Conservation (phyloP, 768 basidiomycete genomes). For the Pleurotus tuoliensis region DNA sequence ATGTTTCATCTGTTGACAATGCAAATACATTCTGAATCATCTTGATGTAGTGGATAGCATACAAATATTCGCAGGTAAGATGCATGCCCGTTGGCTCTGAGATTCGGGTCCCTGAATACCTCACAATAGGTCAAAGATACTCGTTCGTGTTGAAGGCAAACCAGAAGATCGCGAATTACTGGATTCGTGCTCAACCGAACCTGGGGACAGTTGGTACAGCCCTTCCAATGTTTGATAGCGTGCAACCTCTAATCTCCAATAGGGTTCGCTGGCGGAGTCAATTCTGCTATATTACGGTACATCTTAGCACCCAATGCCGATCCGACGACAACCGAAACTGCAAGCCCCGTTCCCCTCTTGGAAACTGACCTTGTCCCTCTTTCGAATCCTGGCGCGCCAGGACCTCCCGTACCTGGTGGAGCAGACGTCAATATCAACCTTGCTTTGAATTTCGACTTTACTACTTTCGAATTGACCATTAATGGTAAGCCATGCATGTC, state of each 20-base stretch:
- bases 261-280: slow-evolving; percentile 28
- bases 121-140: slow-evolving; percentile 32
- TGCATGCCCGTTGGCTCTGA: background rate
- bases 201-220: background rate
- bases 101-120: too few relatives aligned
- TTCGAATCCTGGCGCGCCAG: slow-evolving; percentile 25
- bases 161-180: slow-evolving; percentile 39
- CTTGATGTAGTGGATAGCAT: slow-evolving; percentile 30
- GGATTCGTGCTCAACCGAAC: slow-evolving; percentile 30
- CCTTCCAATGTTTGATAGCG: slow-evolving; percentile 15
- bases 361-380: slow-evolving; percentile 28
- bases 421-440: slow-evolving; percentile 33
- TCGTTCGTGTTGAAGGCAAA: slow-evolving; percentile 36
- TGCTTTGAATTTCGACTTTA: slow-evolving; percentile 13
- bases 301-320: slow-evolving; percentile 23
- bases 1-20: slow-evolving; percentile 13
- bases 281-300: slow-evolving; percentile 41
- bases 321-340: slow-evolving; percentile 20
- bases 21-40: too few relatives aligned
- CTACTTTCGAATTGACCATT: slow-evolving; percentile 23
- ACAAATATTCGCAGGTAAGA: slow-evolving; percentile 34
- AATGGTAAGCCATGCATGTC: background rate
- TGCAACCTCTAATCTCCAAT: slow-evolving; percentile 7
- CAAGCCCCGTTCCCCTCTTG: slow-evolving; percentile 17
- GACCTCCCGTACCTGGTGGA: slow-evolving; percentile 27